Percentiles rank a stretch among this genome's conserved stretches.
These are phyloP conservation scores for Paraphaeosphaeria minitans DNA, from an alignment of 2,329 filamentous ascomycete genomes.

Conservation along the genomic window DNA sequence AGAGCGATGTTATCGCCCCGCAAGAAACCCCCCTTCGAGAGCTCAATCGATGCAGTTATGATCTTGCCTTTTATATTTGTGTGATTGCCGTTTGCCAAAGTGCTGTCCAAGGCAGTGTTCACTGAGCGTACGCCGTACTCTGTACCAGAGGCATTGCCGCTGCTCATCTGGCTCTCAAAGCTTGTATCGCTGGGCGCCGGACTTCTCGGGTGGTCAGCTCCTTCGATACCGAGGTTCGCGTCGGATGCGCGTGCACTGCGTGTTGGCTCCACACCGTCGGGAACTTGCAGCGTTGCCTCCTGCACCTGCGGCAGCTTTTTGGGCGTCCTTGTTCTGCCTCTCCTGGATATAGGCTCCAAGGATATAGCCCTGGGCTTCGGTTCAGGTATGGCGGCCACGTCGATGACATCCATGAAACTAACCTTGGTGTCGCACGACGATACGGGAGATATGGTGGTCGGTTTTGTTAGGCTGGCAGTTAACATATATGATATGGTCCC, in stretches of 20 bases:
- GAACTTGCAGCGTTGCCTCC: conserved; percentile 14
- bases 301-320: conserved; percentile 27
- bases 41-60: conserved; percentile 84
- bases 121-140: conserved; percentile 49
- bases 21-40: conserved; percentile 81
- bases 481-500: conserved; percentile 92
- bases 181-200: conserved; percentile 55
- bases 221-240: conserved; percentile 33
- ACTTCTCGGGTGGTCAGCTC: conserved; percentile 46
- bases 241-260: conserved; percentile 29
- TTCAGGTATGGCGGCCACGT: conserved; percentile 74
- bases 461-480: conserved; percentile 85
- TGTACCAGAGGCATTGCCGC: conserved; percentile 59
- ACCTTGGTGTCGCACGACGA: conserved; percentile 81
- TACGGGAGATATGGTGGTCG: conserved; percentile 82
- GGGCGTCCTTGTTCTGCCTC: conserved; percentile 63
- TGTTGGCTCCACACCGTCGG: conserved; percentile 27
- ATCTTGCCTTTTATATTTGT: conserved; percentile 68
- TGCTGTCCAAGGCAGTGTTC: conserved; percentile 55
- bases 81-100: conserved; percentile 53
- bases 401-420: conserved; percentile 78
- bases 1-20: conserved; percentile 84
- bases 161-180: conserved; percentile 62
- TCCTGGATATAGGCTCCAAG: conserved; percentile 81
- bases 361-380: conserved; percentile 85